Evolutionary conservation across 495 filamentous ascomycete genomes (phyloP).

Genomic region (Penicillium riverlandense): DNA sequence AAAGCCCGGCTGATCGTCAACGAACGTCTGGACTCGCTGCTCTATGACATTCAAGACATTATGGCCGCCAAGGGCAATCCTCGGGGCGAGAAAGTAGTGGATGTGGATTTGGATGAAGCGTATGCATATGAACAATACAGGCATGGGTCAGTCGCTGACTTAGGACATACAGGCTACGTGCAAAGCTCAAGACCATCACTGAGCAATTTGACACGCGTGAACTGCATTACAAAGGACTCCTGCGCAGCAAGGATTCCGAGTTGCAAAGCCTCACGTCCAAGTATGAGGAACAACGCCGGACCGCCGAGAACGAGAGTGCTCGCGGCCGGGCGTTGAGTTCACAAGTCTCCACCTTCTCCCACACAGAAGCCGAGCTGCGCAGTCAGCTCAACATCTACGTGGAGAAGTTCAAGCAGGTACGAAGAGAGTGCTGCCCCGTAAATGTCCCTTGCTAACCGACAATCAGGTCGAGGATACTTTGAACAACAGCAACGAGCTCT

Average conservation of each 20-base stretch:
- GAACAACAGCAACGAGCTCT: slow-evolving; percentile 97
- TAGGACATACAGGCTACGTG: slow-evolving; percentile 57
- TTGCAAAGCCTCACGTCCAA: slow-evolving; percentile 82
- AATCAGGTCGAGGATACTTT: slow-evolving; percentile 93
- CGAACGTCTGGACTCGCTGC: slow-evolving; percentile 66
- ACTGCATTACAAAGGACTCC: slow-evolving; percentile 77
- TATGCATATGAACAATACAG: slow-evolving; percentile 30
- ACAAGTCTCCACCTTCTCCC: slow-evolving; percentile 92
- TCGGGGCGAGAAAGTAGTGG: slow-evolving; percentile 56
- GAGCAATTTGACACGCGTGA: slow-evolving; percentile 96
- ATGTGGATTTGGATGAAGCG: slow-evolving; percentile 83
- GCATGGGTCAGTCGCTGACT: too few relatives aligned
- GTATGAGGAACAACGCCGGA: slow-evolving; percentile 81
- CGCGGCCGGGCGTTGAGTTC: slow-evolving; percentile 77
- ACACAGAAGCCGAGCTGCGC: slow-evolving; percentile 88
- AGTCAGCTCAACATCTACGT: slow-evolving; percentile 98
- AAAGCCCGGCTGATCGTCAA: slow-evolving; percentile 77
- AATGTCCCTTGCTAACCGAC: slow-evolving; percentile 14
- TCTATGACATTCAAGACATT: slow-evolving; percentile 74
- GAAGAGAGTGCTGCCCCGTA: slow-evolving; percentile 15
- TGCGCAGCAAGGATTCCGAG: slow-evolving; percentile 94
- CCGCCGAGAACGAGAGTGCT: slow-evolving; percentile 68
- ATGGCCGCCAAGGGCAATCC: slow-evolving; percentile 72
- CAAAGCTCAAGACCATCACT: slow-evolving; percentile 85
- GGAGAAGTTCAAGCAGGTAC: slow-evolving; percentile 99